These are phyloP conservation scores for Eucalyptus pauciflora DNA, from an alignment of 345 rosid genomes.

Conservation along the genomic window DNA sequence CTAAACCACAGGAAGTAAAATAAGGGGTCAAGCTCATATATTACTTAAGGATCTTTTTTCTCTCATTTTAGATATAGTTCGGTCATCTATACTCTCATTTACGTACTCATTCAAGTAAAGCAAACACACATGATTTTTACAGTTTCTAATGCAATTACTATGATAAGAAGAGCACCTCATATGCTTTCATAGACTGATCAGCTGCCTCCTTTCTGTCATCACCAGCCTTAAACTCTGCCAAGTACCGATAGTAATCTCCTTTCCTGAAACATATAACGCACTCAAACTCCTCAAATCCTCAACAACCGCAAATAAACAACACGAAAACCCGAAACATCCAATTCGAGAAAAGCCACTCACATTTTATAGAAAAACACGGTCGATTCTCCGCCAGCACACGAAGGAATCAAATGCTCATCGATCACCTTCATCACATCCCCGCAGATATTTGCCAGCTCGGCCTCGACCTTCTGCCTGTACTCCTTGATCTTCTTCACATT, in stretches of 20 bases:
- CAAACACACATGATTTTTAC: not conserved
- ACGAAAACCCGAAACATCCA: not conserved
- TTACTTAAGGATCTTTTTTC: not conserved
- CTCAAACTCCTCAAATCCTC: not conserved
- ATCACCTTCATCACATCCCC: slow-evolving; percentile 16
- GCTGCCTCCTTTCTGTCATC: slow-evolving; percentile 41
- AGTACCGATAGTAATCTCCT: slow-evolving; percentile 48
- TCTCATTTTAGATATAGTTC: not conserved
- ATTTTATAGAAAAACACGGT: slow-evolving; percentile 21
- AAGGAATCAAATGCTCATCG: slow-evolving; percentile 23
- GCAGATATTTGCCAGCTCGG: slow-evolving; percentile 11
- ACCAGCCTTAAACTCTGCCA: slow-evolving; percentile 40
- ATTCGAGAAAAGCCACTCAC: not conserved
- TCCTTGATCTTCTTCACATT: slow-evolving; percentile 22
- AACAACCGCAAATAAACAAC: not conserved
- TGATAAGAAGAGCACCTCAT: slow-evolving; percentile 5
- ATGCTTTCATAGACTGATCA: slow-evolving; percentile 34
- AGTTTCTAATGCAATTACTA: not conserved
- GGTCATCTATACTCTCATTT: not conserved
- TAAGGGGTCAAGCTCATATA: not conserved
- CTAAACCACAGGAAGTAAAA: not conserved
- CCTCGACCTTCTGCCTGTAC: slow-evolving; percentile 22
- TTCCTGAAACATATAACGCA: slow-evolving; percentile 16
- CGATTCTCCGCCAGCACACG: slow-evolving; percentile 12
- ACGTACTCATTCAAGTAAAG: not conserved